Evolutionary conservation across 108 stramenopile species (phyloP), one percentile per base, ranked within the genome.

Genomic region (Cylindrotheca fusiformis): DNA sequence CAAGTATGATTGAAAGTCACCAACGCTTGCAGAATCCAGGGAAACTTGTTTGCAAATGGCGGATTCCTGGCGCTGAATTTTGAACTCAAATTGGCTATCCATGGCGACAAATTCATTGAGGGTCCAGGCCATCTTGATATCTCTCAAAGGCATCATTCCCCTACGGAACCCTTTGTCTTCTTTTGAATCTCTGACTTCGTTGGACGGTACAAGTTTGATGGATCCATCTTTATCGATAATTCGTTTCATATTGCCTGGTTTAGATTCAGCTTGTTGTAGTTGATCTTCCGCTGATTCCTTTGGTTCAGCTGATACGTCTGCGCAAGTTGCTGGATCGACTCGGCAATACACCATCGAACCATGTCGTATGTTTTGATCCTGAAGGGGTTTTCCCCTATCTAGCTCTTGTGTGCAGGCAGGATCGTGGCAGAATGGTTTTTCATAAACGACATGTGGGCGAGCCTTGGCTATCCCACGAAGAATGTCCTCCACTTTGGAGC

Each of bases 121-220:
- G 0, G 97, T 97, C 98, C 98, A 99, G 23, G 90, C 77, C 95
- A 95, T 99, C 73, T 99, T 99, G 84, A 99, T 99, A 74, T 91
- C 91, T 0, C 93, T 77, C 20, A 93, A 54, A 2, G 96, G 74
- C 75, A 97, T 60, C 84, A 93, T 89, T 12, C 98, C 98, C 32
- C 93, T 93, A 44, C 98, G 85, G 71, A 97, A 99, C 23, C 82
- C 86, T 23, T 65, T 72, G 41, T 71, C 77, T n/a, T 74, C 69
- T 12, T 47, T 47, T 21, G 60, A 41, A 23, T 32, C 59, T 19
- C 71, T 62, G 46, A 50, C 60, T 31, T 72, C 67, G 26, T 69
- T 80, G 24, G 81, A 56, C 48, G 83, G 87, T 23, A 93, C 80
- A 23, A 93, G 58, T 60, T 79, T 75, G 66, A 93, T 93, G 52